These are phyloP conservation scores for Xylaria sp. DNA, from an alignment of 2,329 filamentous ascomycete genomes.

Conservation along the genomic window DNA sequence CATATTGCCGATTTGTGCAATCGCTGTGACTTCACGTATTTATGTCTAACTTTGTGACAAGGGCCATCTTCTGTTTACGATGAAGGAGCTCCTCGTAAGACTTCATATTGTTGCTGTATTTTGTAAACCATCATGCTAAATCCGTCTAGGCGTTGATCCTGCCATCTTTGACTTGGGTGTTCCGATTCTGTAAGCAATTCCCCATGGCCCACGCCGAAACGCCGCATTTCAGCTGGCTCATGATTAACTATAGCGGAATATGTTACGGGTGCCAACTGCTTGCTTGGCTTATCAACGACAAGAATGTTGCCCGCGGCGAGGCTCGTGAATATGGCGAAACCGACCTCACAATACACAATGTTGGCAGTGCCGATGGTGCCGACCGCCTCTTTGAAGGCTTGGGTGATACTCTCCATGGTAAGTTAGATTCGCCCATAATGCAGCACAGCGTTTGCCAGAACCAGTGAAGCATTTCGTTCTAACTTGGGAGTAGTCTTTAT, in stretches of 20 bases:
- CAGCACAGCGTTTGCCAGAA: background rate
- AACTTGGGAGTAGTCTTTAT: conserved; percentile 65
- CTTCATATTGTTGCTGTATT: conserved; percentile 1
- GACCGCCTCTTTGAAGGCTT: conserved; percentile 81
- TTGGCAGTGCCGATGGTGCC: conserved; percentile 59
- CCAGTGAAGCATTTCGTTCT: background rate
- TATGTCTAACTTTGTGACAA: conserved; percentile 33
- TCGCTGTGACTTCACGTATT: background rate
- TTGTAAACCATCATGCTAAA: conserved; percentile 9
- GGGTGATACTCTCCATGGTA: conserved; percentile 66
- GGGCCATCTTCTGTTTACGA: conserved; percentile 78
- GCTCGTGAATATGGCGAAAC: conserved; percentile 71
- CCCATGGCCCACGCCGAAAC: background rate
- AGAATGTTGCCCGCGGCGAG: conserved; percentile 59
- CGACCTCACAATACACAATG: conserved; percentile 65
- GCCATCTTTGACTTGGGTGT: conserved; percentile 78
- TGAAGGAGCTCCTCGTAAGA: conserved; percentile 63
- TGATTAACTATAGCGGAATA: conserved; percentile 47
- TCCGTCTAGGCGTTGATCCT: conserved; percentile 68
- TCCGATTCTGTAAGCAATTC: conserved; percentile 47
- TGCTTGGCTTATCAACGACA: conserved; percentile 68
- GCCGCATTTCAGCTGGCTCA: conserved; percentile 4
- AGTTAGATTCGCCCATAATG: background rate
- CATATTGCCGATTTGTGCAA: background rate
- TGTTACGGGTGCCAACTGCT: conserved; percentile 69